phyloP scores from a whole-genome alignment of 129 eudicot genomes.

The Deinandra increscens region DNA sequence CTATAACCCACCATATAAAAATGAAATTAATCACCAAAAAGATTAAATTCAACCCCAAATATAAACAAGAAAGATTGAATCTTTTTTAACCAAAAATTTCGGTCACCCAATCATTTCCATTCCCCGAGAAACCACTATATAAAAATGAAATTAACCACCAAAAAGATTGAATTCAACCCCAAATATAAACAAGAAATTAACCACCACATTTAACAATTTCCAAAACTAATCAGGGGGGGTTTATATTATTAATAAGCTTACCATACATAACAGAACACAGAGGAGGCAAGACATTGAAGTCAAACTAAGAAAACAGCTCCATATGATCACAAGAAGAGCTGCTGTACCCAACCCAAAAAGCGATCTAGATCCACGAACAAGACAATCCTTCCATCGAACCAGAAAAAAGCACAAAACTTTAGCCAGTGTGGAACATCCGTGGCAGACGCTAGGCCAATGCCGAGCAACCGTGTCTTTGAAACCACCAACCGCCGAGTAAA shows the following conservation, averaged over 20 bases:
- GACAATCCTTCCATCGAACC: conserved; percentile 65
- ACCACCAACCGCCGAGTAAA: conserved; percentile 42
- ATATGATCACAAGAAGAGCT: conserved; percentile 76
- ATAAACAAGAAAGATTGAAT: too few species aligned
- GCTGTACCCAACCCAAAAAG: conserved; percentile 64
- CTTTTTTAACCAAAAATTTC: too few species aligned
- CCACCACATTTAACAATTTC: too few species aligned
- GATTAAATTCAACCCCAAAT: too few species aligned
- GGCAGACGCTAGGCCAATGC: conserved; percentile 86
- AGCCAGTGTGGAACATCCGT: conserved; percentile 55
- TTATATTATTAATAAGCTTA: conserved; percentile 44
- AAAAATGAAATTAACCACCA: too few species aligned
- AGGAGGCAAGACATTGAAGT: conserved; percentile 83
- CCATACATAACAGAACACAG: conserved; percentile 78
- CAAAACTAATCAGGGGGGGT: too few species aligned
- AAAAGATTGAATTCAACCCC: too few species aligned
- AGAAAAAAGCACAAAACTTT: conserved; percentile 40
- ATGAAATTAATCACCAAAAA: too few species aligned
- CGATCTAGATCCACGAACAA: conserved; percentile 58
- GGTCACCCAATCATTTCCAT: too few species aligned
- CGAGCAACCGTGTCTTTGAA: conserved; percentile 58
- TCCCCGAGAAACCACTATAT: too few species aligned
- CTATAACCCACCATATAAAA: too few species aligned
- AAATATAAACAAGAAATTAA: too few species aligned
- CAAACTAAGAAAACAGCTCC: conserved; percentile 93